A percentile compares a stretch with the other conserved stretches of the same genome.
These are phyloP conservation scores for Solanum aculeatissimum DNA, from an alignment of 305 asterid species.

Conservation along the genomic window DNA sequence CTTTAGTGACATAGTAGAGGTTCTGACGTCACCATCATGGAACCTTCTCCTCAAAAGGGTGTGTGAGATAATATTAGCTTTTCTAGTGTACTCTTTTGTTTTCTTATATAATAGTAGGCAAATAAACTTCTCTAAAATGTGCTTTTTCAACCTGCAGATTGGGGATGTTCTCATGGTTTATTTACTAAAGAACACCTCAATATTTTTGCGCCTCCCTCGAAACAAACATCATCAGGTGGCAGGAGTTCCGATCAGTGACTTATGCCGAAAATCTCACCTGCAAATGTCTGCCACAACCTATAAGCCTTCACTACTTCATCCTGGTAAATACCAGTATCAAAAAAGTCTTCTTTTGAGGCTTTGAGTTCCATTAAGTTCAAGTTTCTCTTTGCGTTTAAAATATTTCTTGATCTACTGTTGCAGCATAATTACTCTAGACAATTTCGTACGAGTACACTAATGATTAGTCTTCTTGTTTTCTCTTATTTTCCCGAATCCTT, in stretches of 20 bases:
- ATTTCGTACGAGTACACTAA: neutral
- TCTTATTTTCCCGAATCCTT: neutral
- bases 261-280: constrained; percentile 16
- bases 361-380: neutral
- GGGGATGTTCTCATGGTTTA: constrained; percentile 70
- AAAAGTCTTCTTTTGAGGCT: neutral
- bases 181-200: constrained; percentile 47
- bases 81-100: neutral
- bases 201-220: constrained; percentile 60
- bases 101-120: neutral
- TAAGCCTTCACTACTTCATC: constrained; percentile 12
- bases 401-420: neutral
- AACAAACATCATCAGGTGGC: constrained; percentile 53
- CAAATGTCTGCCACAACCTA: neutral
- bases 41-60: constrained; percentile 48
- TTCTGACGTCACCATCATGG: constrained; percentile 58
- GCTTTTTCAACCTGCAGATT: constrained; percentile 32
- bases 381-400: neutral
- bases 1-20: constrained; percentile 37
- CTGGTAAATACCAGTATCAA: constrained; percentile 24
- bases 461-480: neutral
- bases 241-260: constrained; percentile 51
- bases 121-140: neutral
- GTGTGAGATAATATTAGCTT: constrained; percentile 6
- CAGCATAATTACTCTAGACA: neutral